Base-by-base conservation (phyloP, 2,329 filamentous ascomycete genomes). In the Coniella lustricola region DNA sequence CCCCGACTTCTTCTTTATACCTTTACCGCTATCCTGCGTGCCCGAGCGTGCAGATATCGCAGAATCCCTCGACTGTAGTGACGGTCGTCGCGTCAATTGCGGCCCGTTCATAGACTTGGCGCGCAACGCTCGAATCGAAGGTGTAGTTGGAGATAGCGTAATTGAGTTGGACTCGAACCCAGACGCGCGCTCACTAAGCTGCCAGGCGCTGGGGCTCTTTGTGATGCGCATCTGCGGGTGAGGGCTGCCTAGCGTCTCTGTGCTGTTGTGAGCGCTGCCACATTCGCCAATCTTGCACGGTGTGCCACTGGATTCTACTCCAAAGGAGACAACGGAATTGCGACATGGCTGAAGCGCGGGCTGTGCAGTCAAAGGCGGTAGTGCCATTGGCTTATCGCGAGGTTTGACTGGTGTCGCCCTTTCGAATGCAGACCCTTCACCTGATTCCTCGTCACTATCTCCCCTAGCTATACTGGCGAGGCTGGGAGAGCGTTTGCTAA, bases 401-500 rank as follows among this genome's bases (percentile, higher is more conserved):
- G 17, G n/a, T 12, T 9, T 16, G 3, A n/a, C 22, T 14, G 33
- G 18, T 7, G 33, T 32, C 9, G 31, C 13, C 35, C 10, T 3
- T 16, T 17, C 17, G 17, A 7, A 16, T n/a, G 29, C 9, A 14
- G n/a, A 48, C 20, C 52, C 50, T 20, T 45, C 48, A 32, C 16
- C 34, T 33, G 59, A 58, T 9, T 60, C 62, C 12, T 67, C 65
- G 22, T 62, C 63, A 25, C 56, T 53, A 44, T 56, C 59, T 10
- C 42, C 43, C 40, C 58, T 64, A 46, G 56, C 52, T 31, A 69
- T 55, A 46, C 63, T 68, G 14, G 68, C 66, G 39, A 74, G 57
- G 55, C 83, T 87, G 34, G 72, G 74, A 1, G 86, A 85, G 49
- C 85, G 80, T 57, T 84, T 86, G 33, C 80, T 78, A 60, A 94